phyloP scores from a whole-genome alignment of 768 basidiomycete genomes.

The Suillus brevipes region DNA sequence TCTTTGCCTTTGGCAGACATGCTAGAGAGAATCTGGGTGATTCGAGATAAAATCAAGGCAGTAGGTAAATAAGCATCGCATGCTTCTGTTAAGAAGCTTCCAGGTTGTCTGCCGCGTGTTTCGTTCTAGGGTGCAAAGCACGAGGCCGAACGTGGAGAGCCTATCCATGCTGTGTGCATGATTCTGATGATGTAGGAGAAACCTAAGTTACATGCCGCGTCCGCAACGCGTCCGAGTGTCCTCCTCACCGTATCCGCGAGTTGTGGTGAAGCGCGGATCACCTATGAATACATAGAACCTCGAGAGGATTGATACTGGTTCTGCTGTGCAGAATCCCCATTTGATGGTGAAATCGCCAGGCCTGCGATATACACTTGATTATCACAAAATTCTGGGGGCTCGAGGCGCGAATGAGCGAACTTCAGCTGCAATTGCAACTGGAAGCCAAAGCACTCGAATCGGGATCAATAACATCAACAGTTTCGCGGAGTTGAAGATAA shows the following conservation, averaged over 20 bases:
- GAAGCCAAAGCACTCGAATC: background rate
- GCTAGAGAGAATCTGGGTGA: slow-evolving; percentile 1
- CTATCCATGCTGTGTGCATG: background rate
- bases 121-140: slow-evolving; percentile 1
- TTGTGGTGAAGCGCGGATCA: slow-evolving; percentile 1
- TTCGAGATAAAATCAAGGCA: slow-evolving; percentile 1
- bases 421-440: background rate
- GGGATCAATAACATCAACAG: background rate
- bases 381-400: background rate
- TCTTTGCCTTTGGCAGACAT: slow-evolving; percentile 9
- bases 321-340: background rate
- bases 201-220: slow-evolving; percentile 1
- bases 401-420: background rate
- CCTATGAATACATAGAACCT: background rate
- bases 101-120: slow-evolving; percentile 1
- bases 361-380: background rate
- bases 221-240: background rate
- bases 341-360: background rate
- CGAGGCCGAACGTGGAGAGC: slow-evolving; percentile 1
- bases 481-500: background rate
- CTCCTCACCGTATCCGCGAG: background rate
- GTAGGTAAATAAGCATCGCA: background rate
- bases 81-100: slow-evolving; percentile 4
- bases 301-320: background rate
- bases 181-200: background rate